Conservation (phyloP, 108 stramenopile genomes). For the Skeletonema menzelii region DNA sequence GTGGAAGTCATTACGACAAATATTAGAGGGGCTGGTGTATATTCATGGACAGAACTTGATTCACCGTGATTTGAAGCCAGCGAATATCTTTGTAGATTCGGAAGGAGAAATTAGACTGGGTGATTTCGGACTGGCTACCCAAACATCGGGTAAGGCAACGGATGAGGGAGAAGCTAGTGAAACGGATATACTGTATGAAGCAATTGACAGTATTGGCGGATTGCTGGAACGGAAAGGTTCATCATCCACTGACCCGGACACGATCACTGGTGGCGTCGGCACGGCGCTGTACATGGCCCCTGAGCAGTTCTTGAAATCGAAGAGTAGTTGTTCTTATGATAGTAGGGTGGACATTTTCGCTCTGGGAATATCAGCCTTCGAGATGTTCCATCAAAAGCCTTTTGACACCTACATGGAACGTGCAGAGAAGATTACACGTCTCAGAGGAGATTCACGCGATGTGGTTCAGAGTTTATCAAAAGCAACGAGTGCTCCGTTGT, state of each 20-base stretch:
- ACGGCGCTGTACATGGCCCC: slow-evolving; percentile 78
- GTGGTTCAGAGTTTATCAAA: slow-evolving; percentile 17
- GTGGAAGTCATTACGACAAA: slow-evolving; percentile 77
- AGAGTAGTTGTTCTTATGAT: slow-evolving; percentile 56
- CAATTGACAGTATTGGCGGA: slow-evolving; percentile 55
- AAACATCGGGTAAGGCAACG: slow-evolving; percentile 21
- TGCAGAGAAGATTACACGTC: slow-evolving; percentile 50
- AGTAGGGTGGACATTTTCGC: slow-evolving; percentile 84
- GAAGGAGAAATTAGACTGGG: slow-evolving; percentile 65
- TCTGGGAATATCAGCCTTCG: slow-evolving; percentile 76
- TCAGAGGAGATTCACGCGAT: slow-evolving; percentile 52
- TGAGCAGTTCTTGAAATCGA: slow-evolving; percentile 47
- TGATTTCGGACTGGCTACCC: slow-evolving; percentile 78
- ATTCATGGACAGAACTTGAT: slow-evolving; percentile 70
- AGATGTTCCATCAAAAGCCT: slow-evolving; percentile 65
- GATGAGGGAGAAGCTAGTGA: slow-evolving; percentile 35
- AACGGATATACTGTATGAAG: slow-evolving; percentile 49
- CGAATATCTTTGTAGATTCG: slow-evolving; percentile 25
- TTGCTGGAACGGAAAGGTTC: slow-evolving; percentile 30
- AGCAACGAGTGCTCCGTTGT: slow-evolving; percentile 31
- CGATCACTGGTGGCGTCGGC: slow-evolving; percentile 82
- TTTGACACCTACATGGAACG: slow-evolving; percentile 72
- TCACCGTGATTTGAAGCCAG: slow-evolving; percentile 64
- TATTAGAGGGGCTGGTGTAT: slow-evolving; percentile 77
- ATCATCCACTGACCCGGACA: background rate